Percentiles rank a stretch among this genome's conserved stretches.
phyloP scores from a whole-genome alignment of 306 rosid species.

The Spatholobus suberectus region DNA sequence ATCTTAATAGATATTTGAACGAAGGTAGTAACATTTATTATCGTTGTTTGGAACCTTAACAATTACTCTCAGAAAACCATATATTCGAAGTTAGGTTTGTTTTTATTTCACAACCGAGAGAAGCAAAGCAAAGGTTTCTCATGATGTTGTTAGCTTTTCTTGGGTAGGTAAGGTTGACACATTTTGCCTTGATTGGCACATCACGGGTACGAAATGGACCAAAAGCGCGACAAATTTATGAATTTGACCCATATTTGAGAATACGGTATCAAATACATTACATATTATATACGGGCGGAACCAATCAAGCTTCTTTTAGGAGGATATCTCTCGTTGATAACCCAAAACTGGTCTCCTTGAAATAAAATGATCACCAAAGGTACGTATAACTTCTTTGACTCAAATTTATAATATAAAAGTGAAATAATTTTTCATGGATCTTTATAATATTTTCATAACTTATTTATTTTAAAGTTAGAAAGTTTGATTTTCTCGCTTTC shows the following conservation, averaged over 20 bases:
- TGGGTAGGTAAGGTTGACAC: constrained; percentile 7
- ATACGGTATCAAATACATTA: too few species aligned
- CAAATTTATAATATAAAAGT: too few species aligned
- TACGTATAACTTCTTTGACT: too few species aligned
- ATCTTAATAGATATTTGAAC: background rate
- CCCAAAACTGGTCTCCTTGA: too few species aligned
- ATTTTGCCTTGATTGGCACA: constrained; percentile 13
- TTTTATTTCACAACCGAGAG: background rate
- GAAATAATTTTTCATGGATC: too few species aligned
- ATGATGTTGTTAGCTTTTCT: background rate
- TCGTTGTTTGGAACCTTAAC: background rate
- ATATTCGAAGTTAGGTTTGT: background rate
- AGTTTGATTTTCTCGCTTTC: too few species aligned
- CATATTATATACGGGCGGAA: too few species aligned
- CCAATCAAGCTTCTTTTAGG: too few species aligned
- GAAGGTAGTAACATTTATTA: background rate
- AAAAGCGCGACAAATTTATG: background rate
- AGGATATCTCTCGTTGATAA: too few species aligned
- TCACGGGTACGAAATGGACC: background rate
- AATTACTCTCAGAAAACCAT: background rate
- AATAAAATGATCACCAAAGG: too few species aligned
- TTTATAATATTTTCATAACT: too few species aligned
- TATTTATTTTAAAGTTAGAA: too few species aligned
- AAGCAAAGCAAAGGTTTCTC: constrained; percentile 26
- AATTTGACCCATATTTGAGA: background rate